Evolutionary conservation across 768 basidiomycete genomes (phyloP).

Genomic region (Gymnopilus dilepis): DNA sequence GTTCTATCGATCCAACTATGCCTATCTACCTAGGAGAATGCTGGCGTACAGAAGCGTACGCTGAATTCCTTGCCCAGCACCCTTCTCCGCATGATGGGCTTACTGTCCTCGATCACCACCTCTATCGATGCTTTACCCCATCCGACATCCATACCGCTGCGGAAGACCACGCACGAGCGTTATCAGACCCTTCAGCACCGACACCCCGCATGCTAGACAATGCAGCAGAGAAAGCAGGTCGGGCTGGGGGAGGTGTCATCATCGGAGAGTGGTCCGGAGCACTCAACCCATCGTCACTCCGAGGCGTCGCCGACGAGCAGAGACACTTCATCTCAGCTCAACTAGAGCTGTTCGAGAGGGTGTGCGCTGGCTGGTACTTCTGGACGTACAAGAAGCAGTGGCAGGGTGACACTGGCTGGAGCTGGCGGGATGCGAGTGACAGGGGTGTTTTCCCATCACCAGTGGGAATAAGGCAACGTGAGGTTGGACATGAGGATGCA

Average conservation of each 20-base stretch:
- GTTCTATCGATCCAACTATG: constrained; percentile 53
- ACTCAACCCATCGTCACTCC: constrained; percentile 66
- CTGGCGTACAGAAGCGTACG: constrained; percentile 73
- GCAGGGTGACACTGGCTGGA: constrained; percentile 76
- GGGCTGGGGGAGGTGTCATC: constrained; percentile 50
- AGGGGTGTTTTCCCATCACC: constrained; percentile 64
- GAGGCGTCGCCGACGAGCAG: constrained; percentile 41
- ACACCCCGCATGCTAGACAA: constrained; percentile 45
- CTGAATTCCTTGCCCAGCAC: constrained; percentile 50
- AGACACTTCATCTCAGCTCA: constrained; percentile 64
- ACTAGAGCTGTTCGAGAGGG: constrained; percentile 63
- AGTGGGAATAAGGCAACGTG: constrained; percentile 28
- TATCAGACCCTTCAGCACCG: constrained; percentile 45
- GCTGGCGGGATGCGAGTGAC: constrained; percentile 64
- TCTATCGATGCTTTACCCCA: constrained; percentile 80
- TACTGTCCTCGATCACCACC: constrained; percentile 78
- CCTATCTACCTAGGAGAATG: constrained; percentile 80
- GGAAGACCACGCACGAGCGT: constrained; percentile 53
- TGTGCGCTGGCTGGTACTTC: constrained; percentile 80
- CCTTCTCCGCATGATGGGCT: constrained; percentile 33
- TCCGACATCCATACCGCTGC: constrained; percentile 60
- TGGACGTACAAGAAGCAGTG: constrained; percentile 83
- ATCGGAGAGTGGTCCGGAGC: constrained; percentile 85
- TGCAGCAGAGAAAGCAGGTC: constrained; percentile 38
- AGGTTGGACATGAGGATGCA: not conserved